Evolutionary conservation across 1,139 yeast genomes (phyloP).

Genomic region (Hyphopichia buzzinii): DNA sequence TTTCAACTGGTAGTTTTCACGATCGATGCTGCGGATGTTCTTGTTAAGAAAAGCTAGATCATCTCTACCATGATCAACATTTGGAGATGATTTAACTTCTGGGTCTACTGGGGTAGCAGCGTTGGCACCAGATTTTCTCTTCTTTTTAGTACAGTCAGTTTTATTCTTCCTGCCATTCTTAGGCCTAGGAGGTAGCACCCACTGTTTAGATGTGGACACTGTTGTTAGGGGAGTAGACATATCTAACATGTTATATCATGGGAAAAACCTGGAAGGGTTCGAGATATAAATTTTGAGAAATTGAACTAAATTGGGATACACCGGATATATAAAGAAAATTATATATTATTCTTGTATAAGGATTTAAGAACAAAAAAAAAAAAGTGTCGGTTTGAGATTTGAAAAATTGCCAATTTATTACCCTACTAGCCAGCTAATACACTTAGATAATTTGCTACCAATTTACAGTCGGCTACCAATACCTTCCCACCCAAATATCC

Average conservation of each 20-base stretch:
- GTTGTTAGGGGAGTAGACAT: neutral
- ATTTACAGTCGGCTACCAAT: too few relatives aligned
- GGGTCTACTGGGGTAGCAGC: neutral
- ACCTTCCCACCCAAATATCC: too few relatives aligned
- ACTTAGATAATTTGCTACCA: too few relatives aligned
- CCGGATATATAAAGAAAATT: neutral
- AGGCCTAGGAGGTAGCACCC: constrained; percentile 23
- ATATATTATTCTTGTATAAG: neutral
- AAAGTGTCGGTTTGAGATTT: neutral
- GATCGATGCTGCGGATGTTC: constrained; percentile 28
- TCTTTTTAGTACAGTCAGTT: constrained; percentile 6
- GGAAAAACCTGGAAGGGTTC: neutral
- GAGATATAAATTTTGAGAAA: too few relatives aligned
- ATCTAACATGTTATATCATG: neutral
- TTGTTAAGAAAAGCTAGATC: constrained; percentile 9
- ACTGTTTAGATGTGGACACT: constrained; percentile 13
- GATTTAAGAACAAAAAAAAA: neutral
- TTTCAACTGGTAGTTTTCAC: constrained; percentile 39
- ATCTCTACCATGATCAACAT: neutral
- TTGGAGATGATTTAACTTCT: neutral
- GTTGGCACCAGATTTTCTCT: constrained; percentile 5
- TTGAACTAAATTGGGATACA: neutral
- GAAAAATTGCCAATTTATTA: neutral
- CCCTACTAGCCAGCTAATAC: too few relatives aligned
- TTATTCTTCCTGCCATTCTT: constrained; percentile 16